phyloP scores from a whole-genome alignment of 1,284 basidiomycete genomes.

The Hymenochaete sp. region DNA sequence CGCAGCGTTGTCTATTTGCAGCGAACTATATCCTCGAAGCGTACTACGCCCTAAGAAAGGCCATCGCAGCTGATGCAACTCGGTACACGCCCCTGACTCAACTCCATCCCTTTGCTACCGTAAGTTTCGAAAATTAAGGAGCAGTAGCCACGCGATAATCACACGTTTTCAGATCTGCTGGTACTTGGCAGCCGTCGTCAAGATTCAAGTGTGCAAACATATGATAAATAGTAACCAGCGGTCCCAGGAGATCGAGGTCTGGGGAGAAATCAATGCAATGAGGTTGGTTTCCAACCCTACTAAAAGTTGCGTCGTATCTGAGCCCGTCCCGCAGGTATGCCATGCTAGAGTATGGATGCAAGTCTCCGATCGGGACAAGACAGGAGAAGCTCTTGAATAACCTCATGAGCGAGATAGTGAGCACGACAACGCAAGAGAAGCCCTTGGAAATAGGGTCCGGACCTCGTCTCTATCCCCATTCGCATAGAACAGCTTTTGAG shows the following conservation, averaged over 20 bases:
- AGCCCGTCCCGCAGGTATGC: constrained; percentile 57
- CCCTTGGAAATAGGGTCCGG: constrained; percentile 56
- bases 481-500: constrained; percentile 52
- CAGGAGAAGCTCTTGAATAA: constrained; percentile 75
- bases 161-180: constrained; percentile 58
- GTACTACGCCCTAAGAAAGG: constrained; percentile 53
- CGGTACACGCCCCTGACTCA: constrained; percentile 36
- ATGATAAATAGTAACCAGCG: constrained; percentile 69
- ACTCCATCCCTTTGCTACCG: constrained; percentile 72
- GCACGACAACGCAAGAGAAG: constrained; percentile 66
- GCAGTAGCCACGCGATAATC: constrained; percentile 18
- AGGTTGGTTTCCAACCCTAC: constrained; percentile 35
- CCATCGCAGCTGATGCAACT: constrained; percentile 55
- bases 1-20: constrained; percentile 60
- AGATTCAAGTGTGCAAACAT: constrained; percentile 75
- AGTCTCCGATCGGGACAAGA: constrained; percentile 79
- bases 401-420: constrained; percentile 75
- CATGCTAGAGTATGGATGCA: constrained; percentile 68
- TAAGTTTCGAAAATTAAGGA: constrained; percentile 29
- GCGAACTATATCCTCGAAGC: constrained; percentile 62
- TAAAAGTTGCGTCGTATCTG: background rate
- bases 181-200: constrained; percentile 78
- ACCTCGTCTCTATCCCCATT: constrained; percentile 71
- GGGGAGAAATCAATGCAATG: constrained; percentile 77
- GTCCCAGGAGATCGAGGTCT: constrained; percentile 61